Evolutionary conservation across 805 yeast species (phyloP).

Genomic region (Barnettozyma sp.): DNA sequence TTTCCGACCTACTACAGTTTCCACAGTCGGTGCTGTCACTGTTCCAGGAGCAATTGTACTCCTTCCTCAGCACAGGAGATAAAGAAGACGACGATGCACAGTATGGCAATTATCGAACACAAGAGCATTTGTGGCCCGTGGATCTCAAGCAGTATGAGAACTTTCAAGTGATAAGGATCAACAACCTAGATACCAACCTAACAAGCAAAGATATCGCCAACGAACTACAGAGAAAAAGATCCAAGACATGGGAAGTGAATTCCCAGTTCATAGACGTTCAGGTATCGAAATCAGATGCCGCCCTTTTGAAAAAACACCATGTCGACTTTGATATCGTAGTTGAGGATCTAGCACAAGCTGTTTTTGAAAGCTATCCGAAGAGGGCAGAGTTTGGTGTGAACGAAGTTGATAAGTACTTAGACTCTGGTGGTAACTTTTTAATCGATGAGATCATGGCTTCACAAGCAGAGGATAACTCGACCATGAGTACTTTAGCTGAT

Average conservation of each 20-base stretch:
- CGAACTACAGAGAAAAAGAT: slow-evolving; percentile 2
- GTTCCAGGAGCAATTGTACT: background rate
- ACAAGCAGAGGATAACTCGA: slow-evolving; percentile 2
- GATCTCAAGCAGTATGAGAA: slow-evolving; percentile 20
- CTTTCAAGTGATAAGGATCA: slow-evolving; percentile 16
- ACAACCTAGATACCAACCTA: background rate
- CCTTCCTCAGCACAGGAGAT: background rate
- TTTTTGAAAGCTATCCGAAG: slow-evolving; percentile 48
- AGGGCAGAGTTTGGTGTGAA: slow-evolving; percentile 3
- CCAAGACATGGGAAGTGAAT: slow-evolving; percentile 46
- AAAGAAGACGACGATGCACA: background rate
- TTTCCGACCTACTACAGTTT: background rate
- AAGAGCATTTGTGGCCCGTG: slow-evolving; percentile 14
- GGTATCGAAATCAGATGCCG: slow-evolving; percentile 14
- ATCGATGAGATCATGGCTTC: slow-evolving; percentile 8
- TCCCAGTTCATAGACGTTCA: slow-evolving; percentile 41
- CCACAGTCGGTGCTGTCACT: background rate
- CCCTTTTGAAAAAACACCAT: background rate
- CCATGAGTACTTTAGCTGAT: slow-evolving; percentile 29
- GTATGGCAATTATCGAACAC: slow-evolving; percentile 1
- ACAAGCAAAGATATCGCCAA: background rate
- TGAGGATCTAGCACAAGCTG: slow-evolving; percentile 48
- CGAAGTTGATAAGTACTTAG: slow-evolving; percentile 5
- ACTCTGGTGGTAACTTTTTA: slow-evolving; percentile 2
- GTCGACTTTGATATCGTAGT: slow-evolving; percentile 33